A percentile compares a stretch with the other conserved stretches of the same genome.
These are phyloP conservation scores for Geotrichum klebahnii DNA, from an alignment of 1,139 yeast genomes.

Conservation along the genomic window DNA sequence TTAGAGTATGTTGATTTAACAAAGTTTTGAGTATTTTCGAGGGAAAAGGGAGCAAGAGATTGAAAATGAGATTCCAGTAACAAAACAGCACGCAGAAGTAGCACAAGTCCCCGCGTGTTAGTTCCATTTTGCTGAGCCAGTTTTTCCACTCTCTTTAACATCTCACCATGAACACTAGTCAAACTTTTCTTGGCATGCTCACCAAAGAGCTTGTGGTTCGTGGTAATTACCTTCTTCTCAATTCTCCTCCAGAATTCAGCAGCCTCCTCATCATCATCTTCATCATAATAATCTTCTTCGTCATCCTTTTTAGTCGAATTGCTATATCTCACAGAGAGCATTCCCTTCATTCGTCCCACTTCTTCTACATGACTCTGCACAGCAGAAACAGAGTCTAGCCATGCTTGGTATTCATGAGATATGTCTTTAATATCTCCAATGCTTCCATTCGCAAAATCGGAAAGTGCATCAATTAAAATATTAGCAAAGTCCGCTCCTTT, in stretches of 20 bases:
- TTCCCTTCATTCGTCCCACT: constrained; percentile 16
- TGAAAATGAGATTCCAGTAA: constrained; percentile 13
- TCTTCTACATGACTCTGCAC: constrained; percentile 19
- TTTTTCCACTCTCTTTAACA: constrained; percentile 15
- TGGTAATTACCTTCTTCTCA: constrained; percentile 14
- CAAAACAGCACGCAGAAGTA: constrained; percentile 16
- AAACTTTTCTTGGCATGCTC: constrained; percentile 11
- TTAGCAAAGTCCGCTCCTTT: constrained; percentile 18
- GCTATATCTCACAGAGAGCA: constrained; percentile 13
- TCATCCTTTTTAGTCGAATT: constrained; percentile 2
- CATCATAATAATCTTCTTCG: constrained; percentile 13
- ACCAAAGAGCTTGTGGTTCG: constrained; percentile 10
- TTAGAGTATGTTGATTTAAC: constrained; percentile 5
- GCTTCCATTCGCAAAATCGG: constrained; percentile 18
- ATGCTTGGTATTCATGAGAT: constrained; percentile 18
- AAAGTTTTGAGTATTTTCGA: constrained; percentile 2
- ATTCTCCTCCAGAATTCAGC: constrained; percentile 19
- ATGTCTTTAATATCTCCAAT: constrained; percentile 19
- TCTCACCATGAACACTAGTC: constrained; percentile 15
- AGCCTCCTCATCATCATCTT: constrained; percentile 17
- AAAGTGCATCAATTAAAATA: constrained; percentile 12
- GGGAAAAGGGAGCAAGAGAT: not conserved
- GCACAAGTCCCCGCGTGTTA: constrained; percentile 6
- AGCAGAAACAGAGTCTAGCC: constrained; percentile 19
- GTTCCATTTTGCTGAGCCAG: constrained; percentile 6